Percentiles rank a stretch among this genome's conserved stretches.
These are phyloP conservation scores for Amanita pallidorosea DNA, from an alignment of 768 basidiomycete species.

Conservation along the genomic window DNA sequence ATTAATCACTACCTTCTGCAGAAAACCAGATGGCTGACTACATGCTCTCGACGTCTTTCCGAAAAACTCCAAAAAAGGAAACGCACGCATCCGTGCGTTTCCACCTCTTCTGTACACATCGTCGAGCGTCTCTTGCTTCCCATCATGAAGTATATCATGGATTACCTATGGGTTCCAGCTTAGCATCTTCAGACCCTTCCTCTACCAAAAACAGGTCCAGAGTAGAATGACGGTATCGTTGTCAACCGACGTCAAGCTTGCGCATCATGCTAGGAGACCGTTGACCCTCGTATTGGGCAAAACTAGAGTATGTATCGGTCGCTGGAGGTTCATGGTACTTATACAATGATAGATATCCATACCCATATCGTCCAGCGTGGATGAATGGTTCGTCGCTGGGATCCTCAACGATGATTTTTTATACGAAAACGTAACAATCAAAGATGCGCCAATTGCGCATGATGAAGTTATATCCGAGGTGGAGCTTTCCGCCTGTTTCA, in stretches of 20 bases:
- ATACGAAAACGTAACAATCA: constrained; percentile 47
- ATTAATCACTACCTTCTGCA: no score
- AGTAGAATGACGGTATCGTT: constrained; percentile 24
- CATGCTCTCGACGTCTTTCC: no score
- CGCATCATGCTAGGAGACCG: constrained; percentile 33
- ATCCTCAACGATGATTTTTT: constrained; percentile 84
- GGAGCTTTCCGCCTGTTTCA: constrained; percentile 76
- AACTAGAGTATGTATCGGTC: constrained; percentile 36
- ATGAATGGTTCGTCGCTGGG: constrained; percentile 91
- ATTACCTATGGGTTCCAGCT: constrained; percentile 15
- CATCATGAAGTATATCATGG: constrained; percentile 30
- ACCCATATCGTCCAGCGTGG: constrained; percentile 68
- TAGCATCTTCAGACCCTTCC: constrained; percentile 10
- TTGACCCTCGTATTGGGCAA: constrained; percentile 35
- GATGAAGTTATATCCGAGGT: constrained; percentile 52
- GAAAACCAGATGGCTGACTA: no score
- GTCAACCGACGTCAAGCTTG: constrained; percentile 25
- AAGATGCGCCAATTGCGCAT: constrained; percentile 39
- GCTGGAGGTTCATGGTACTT: constrained; percentile 6
- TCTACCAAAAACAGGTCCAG: constrained; percentile 12
- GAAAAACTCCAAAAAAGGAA: no score
- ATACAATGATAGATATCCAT: constrained; percentile 53
- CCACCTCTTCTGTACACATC: no score
- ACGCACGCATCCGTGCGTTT: no score
- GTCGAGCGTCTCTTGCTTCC: no score